Percentiles rank a stretch among this genome's conserved stretches.
phyloP scores from a whole-genome alignment of 495 filamentous ascomycete species.

The Penicillium pancosmium region DNA sequence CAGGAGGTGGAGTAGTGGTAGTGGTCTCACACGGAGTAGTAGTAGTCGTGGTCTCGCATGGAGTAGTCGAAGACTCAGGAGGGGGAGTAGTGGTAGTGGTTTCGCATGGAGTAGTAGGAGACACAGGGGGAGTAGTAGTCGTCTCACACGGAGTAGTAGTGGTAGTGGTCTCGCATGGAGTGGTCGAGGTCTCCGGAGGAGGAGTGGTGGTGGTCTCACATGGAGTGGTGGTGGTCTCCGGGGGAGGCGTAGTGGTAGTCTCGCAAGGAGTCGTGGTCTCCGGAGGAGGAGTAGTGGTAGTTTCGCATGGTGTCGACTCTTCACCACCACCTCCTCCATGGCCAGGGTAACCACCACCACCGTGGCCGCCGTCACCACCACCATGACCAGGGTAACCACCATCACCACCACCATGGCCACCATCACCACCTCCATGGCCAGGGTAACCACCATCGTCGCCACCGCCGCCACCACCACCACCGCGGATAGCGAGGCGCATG shows the following conservation, averaged over 20 bases:
- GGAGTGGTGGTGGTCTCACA: constrained; percentile 9
- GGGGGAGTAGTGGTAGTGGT: constrained; percentile 9
- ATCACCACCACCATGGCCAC: constrained; percentile 1
- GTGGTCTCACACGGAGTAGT: constrained; percentile 18
- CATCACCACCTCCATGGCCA: constrained; percentile 5
- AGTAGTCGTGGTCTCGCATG: constrained; percentile 6
- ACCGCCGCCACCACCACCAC: constrained; percentile 9
- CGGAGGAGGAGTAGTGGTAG: background rate
- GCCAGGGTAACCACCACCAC: background rate
- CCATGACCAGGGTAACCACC: background rate
- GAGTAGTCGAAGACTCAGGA: background rate
- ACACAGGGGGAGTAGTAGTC: constrained; percentile 3
- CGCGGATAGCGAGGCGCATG: constrained; percentile 16
- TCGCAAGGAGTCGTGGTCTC: constrained; percentile 10
- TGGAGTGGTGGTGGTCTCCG: constrained; percentile 1
- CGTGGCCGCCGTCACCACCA: background rate
- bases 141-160: constrained; percentile 20
- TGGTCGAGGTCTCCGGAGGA: constrained; percentile 9
- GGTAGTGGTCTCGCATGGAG: constrained; percentile 18
- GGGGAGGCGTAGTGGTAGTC: constrained; percentile 6
- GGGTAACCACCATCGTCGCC: constrained; percentile 1
- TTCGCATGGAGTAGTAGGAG: constrained; percentile 8
- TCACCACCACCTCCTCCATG: constrained; percentile 1
- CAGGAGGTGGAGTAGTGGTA: constrained; percentile 2
- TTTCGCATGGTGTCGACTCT: constrained; percentile 13